Evolutionary conservation across 345 rosid species (phyloP).

Genomic region (Noccaea caerulescens): DNA sequence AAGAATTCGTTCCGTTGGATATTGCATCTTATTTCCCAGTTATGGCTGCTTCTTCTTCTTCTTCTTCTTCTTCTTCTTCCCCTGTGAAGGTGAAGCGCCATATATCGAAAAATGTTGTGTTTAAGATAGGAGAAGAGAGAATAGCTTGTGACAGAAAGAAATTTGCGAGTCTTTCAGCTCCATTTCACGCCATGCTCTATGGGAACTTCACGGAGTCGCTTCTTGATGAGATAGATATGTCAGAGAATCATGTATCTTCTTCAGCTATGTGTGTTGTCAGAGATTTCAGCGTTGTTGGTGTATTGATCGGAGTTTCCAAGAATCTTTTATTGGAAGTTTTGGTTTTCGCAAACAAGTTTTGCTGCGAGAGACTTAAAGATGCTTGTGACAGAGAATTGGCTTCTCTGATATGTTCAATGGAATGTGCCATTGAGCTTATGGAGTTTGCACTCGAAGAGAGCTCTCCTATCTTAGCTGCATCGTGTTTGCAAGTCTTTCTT

Average conservation of each 20-base stretch:
- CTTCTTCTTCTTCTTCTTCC: constrained; percentile 46
- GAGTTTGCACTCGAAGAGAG: constrained; percentile 85
- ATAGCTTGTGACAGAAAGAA: constrained; percentile 80
- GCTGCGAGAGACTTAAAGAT: constrained; percentile 90
- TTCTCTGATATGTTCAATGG: constrained; percentile 64
- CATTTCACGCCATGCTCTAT: constrained; percentile 89
- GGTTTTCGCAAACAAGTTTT: constrained; percentile 86
- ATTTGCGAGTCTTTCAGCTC: constrained; percentile 82
- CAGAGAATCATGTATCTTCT: constrained; percentile 76
- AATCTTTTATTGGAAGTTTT: constrained; percentile 77
- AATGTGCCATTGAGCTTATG: constrained; percentile 87
- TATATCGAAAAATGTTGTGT: constrained; percentile 52
- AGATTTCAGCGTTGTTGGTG: constrained; percentile 70
- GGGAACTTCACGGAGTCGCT: constrained; percentile 87
- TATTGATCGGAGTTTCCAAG: constrained; percentile 58
- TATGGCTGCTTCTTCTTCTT: constrained; percentile 42
- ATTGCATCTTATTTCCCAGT: constrained; percentile 58
- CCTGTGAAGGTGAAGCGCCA: constrained; percentile 40
- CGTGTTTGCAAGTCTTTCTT: constrained; percentile 84
- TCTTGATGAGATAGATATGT: constrained; percentile 79
- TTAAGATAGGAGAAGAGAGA: constrained; percentile 75
- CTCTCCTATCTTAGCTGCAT: constrained; percentile 78
- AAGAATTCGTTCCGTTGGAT: constrained; percentile 76
- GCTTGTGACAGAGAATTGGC: constrained; percentile 86
- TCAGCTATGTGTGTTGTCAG: constrained; percentile 69